Evolutionary conservation across 768 basidiomycete genomes (phyloP), one percentile per base, ranked within the genome.

Genomic region (Galerina marginata): DNA sequence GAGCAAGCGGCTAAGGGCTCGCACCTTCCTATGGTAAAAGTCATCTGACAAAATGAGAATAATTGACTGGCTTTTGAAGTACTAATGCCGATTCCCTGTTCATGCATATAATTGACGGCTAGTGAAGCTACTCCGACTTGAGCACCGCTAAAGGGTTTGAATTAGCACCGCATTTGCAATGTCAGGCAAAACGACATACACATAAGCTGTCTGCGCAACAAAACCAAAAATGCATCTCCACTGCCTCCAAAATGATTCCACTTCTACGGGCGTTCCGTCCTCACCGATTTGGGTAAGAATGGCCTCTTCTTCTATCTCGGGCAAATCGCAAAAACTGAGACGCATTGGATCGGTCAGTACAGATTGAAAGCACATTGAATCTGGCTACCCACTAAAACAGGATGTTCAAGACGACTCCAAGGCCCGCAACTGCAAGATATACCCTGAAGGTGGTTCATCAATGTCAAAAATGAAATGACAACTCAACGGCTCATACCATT

Each of bases 31-130:
- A 33, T 33, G 29, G 87, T 86, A 69, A 88, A 88, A 14, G 86
- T 87, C 70, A 90, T 79, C 66, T 90, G 86, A 65, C 86, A 90
- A 69, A 87, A 87, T 7, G 89, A 91, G 65, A 90, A 88, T 56
- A 91, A 72, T 54, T 86, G 74, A 57, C 88, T 87, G 43, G 87
- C 89, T 60, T 75, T 72, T 4, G 86, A 72, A 38, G 81, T 74
- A 53, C 66, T 67, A 62, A 86, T 80, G 40, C 84, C 83, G 54
- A 89, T 71, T 12, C 81, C 81, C 64, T 88, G 87, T 43, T 88
- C 88, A n/a, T 77, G 70, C 55, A 91, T 80, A 72, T 82, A 91
- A 76, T 90, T 90, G 63, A 91, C 84, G 25, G 87, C 86, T 64
- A 91, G 80, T 7, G 85, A 76, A 2, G 88, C 89, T 29, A 90